Base-by-base conservation (phyloP, 1,139 yeast species). In the Suhomyces choctaworum region DNA sequence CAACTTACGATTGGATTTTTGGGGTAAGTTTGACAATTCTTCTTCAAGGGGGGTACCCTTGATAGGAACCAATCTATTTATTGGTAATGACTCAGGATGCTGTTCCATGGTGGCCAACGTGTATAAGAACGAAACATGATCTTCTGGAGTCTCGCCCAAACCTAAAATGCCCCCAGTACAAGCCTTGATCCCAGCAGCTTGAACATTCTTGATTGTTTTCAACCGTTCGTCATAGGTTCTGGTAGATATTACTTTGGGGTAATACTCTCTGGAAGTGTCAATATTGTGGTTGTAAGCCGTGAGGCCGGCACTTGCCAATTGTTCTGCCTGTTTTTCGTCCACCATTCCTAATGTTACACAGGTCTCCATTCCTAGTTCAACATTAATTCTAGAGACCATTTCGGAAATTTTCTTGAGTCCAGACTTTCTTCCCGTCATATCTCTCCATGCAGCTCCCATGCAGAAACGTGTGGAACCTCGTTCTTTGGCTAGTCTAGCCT, bases 391-490 rank as follows among this genome's bases (percentile, higher is more conserved):
- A 16, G 66, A 56, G 16, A 84, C 82, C 92, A 84, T 83, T 36
- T 77, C 74, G 13, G 78, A 66, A 39, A 84, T 81, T 46, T 68
- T 75, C 43, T 71, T 76, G 44, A 84, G 56, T 0, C 84, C 88
- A 16, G 80, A 73, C 54, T 82, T 84, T 32, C 94, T 66, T 7
- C 94, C 94, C 30, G 69, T 66, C 94, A 85, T 84, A 44, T 83
- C 92, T 54, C 95, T 71, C 92, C 92, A 85, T 1, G 94, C 95
- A 9, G 92, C 88, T 28, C 94, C 95, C 82, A 84, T 78, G 54
- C 95, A 84, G 52, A 84, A 84, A 42, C 95, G 66, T 0, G 94
- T 84, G 0, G 84, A 76, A 0, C 92, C 92, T 45, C 82, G 82
- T 5, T 52, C 63, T 49, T 82, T 80, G 5, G 94, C 92, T 34